Evolutionary conservation across 1,284 basidiomycete species (phyloP).

Genomic region (Naganishia cerealis): DNA sequence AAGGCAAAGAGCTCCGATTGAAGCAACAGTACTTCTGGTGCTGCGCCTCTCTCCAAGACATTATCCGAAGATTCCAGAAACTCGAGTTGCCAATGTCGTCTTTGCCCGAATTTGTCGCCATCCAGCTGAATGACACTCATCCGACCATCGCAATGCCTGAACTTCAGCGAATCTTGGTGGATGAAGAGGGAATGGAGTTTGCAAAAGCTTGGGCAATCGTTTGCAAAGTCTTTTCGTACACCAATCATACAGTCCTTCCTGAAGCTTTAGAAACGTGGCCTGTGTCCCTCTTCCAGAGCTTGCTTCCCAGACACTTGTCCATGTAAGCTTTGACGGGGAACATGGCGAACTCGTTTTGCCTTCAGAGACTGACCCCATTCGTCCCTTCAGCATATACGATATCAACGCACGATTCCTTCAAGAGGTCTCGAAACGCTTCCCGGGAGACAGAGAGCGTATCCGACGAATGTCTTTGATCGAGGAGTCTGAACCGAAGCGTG

Average conservation of each 20-base stretch:
- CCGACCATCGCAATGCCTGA: slow-evolving; percentile 92
- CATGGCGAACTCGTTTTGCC: neutral
- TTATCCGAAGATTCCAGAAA: slow-evolving; percentile 61
- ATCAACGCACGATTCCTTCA: slow-evolving; percentile 63
- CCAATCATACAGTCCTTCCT: slow-evolving; percentile 66
- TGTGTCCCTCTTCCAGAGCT: slow-evolving; percentile 73
- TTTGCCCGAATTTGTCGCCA: slow-evolving; percentile 80
- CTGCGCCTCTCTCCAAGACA: slow-evolving; percentile 71
- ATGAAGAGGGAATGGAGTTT: slow-evolving; percentile 86
- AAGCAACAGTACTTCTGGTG: slow-evolving; percentile 94
- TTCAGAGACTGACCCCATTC: slow-evolving; percentile 51
- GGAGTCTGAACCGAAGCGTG: slow-evolving; percentile 79
- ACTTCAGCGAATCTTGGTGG: slow-evolving; percentile 75
- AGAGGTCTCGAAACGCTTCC: slow-evolving; percentile 83
- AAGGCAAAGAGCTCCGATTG: slow-evolving; percentile 81
- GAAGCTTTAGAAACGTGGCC: slow-evolving; percentile 73
- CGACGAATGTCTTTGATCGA: slow-evolving; percentile 86
- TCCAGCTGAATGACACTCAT: slow-evolving; percentile 89
- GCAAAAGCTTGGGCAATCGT: slow-evolving; percentile 79
- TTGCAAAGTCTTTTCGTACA: slow-evolving; percentile 87
- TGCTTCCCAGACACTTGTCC: slow-evolving; percentile 64
- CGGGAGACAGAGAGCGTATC: slow-evolving; percentile 74
- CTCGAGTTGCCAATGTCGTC: slow-evolving; percentile 53
- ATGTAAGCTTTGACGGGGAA: slow-evolving; percentile 51
- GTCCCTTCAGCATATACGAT: slow-evolving; percentile 78